A percentile compares a stretch with the other conserved stretches of the same genome.
These are phyloP conservation scores for Penicillium glabrum DNA, from an alignment of 2,329 filamentous ascomycete species.

Conservation along the genomic window DNA sequence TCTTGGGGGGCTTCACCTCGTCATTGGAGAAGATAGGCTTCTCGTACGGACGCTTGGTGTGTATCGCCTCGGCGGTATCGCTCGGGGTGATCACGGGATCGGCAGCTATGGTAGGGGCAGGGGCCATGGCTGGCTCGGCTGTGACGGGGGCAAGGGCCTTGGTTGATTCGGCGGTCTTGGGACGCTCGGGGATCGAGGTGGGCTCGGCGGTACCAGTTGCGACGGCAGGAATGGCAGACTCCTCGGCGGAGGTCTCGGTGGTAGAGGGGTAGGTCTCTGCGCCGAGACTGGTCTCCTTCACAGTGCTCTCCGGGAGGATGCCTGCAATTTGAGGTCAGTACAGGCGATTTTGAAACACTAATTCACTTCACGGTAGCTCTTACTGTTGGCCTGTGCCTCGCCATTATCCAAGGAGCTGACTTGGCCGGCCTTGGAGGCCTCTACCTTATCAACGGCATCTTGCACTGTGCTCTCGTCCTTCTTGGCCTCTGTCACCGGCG, in stretches of 20 bases:
- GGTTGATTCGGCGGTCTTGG: conserved; percentile 13
- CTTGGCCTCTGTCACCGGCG: conserved; percentile 9
- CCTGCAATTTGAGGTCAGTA: conserved; percentile 8
- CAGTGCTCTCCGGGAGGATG: conserved; percentile 20
- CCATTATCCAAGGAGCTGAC: conserved; percentile 15
- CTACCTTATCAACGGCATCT: conserved; percentile 22
- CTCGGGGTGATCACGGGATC: conserved; percentile 2
- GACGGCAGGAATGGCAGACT: conserved; percentile 17
- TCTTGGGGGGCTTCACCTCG: conserved; percentile 37
- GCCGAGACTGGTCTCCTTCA: conserved; percentile 17
- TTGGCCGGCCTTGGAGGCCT: conserved; percentile 22
- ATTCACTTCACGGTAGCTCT: conserved; percentile 1
- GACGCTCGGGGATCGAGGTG: conserved; percentile 2
- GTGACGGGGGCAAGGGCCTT: not conserved
- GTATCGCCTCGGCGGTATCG: conserved; percentile 21
- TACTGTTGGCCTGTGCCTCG: conserved; percentile 19
- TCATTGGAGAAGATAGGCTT: conserved; percentile 31
- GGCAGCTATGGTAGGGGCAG: not conserved
- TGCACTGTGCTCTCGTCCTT: conserved; percentile 14
- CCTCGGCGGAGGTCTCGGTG: conserved; percentile 17
- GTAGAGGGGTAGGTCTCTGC: conserved; percentile 21
- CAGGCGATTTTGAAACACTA: not conserved
- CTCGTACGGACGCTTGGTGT: conserved; percentile 39
- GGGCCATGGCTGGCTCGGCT: conserved; percentile 5
- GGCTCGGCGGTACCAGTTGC: conserved; percentile 3